These are phyloP conservation scores for Podila horticola DNA, from an alignment of 192 early-diverging fungal genomes.

Conservation along the genomic window DNA sequence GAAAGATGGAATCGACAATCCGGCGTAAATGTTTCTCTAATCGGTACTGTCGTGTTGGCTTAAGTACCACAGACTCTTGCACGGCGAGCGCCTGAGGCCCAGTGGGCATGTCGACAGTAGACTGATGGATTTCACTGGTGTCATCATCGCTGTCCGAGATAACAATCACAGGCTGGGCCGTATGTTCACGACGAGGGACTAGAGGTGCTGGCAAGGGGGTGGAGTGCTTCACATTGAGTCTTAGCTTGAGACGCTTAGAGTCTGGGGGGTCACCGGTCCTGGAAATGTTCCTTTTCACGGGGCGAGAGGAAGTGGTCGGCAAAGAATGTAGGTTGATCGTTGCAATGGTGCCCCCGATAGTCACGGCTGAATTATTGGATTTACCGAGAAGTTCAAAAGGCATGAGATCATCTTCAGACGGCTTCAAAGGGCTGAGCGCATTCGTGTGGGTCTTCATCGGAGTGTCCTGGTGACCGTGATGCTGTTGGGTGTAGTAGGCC, in stretches of 20 bases:
- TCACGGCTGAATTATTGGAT: neutral
- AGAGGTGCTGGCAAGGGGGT: neutral
- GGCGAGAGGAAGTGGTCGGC: neutral
- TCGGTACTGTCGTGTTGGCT: neutral
- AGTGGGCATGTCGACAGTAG: neutral
- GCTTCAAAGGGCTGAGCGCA: neutral
- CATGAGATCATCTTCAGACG: neutral
- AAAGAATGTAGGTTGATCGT: neutral
- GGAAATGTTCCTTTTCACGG: neutral
- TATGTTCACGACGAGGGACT: neutral
- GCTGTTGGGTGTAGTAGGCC: neutral
- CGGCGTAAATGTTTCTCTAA: slow-evolving; percentile 2
- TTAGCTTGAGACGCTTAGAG: slow-evolving; percentile 2
- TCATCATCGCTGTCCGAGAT: slow-evolving; percentile 9
- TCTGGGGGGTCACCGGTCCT: neutral
- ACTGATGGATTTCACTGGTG: no score
- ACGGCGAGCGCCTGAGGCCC: no score
- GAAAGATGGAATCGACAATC: slow-evolving; percentile 17
- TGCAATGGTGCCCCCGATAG: neutral
- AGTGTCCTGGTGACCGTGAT: neutral
- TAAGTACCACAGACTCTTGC: no score
- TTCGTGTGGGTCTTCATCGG: neutral
- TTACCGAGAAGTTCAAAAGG: neutral
- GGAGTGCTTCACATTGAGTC: neutral
- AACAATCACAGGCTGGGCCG: neutral